phyloP scores from a whole-genome alignment of 108 stramenopile genomes.

The Nitzschia inconspicua region DNA sequence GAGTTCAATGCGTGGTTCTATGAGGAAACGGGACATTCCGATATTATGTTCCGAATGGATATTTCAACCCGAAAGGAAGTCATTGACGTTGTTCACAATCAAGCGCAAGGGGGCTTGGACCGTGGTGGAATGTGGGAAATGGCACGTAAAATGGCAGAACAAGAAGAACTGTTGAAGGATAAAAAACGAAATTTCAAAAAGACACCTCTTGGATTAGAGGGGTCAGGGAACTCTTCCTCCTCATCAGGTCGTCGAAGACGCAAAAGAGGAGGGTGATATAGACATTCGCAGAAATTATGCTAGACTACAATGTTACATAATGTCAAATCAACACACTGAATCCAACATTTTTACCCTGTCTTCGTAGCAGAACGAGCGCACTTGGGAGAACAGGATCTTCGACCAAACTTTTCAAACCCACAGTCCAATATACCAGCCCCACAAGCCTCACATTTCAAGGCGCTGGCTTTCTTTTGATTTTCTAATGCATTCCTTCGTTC shows the following conservation, averaged over 20 bases:
- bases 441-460: conserved; percentile 40
- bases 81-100: conserved; percentile 11
- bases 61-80: conserved; percentile 42
- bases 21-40: conserved; percentile 30
- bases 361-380: conserved; percentile 39
- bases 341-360: background rate
- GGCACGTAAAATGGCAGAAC: conserved; percentile 30
- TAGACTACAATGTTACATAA: no score
- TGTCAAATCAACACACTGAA: no score
- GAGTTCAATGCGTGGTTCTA: conserved; percentile 31
- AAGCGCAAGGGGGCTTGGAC: conserved; percentile 36
- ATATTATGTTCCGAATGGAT: conserved; percentile 37
- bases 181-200: no score
- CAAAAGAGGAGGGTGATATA: no score
- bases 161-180: conserved; percentile 1
- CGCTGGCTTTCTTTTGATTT: conserved; percentile 30
- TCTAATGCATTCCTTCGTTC: conserved; percentile 16
- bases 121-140: conserved; percentile 46
- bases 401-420: conserved; percentile 57
- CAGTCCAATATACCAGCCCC: conserved; percentile 42
- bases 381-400: conserved; percentile 45
- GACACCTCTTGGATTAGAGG: no score
- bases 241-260: no score
- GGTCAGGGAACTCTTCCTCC: no score
- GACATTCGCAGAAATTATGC: no score